Base-by-base conservation (phyloP, 78 protist species). In the slime mould (Dictyostelium discoideum) region DNA sequence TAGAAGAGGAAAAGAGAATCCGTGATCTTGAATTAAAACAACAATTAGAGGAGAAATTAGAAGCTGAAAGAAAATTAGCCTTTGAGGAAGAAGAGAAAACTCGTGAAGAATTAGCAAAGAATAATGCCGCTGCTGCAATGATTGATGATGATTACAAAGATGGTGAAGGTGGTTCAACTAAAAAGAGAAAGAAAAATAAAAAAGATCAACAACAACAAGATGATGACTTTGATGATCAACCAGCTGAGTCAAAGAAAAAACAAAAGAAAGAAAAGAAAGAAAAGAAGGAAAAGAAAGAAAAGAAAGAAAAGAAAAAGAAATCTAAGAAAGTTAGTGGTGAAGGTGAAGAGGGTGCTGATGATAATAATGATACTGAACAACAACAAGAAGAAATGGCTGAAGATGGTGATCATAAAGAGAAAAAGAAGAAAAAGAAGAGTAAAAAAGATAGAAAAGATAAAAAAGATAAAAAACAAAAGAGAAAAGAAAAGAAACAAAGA, bases 1-100 rank as follows among this genome's bases (percentile, higher is more conserved):
- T 44, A n/a, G 44, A 69, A 44, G 95, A 83, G 29, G 95, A 90
- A 20, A 67, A 50, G 44, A 74, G 76, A 54, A 26, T 39, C 37
- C 18, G 40, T 11, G 87, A 44, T 1, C 13, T 78, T 9, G 80
- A 50, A 65, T 22, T 37, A 18, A n/a, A 3, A 32, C 37, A 24
- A 22, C 13, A 40, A 29, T 5, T 5, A 22, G 42, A 73, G 14
- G 65, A 44, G 29, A 57, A 29, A 84, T 85, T 22, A 29, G 96
- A 92, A 22, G 93, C 48, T 1, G 67, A 92, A 85, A 42, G 65
- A 50, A 65, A 79, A 81, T 1, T 22, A 14, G 80, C 79, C 37
- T 60, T 82, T 48, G 81, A 80, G 6, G 9, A 82, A n/a, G 46
- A 42, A 37, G 93, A 65, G 9, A 10, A 82, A 79, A 13, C 84